phyloP scores from a whole-genome alignment of 768 basidiomycete species.

The Rhodotorula graminis region DNA sequence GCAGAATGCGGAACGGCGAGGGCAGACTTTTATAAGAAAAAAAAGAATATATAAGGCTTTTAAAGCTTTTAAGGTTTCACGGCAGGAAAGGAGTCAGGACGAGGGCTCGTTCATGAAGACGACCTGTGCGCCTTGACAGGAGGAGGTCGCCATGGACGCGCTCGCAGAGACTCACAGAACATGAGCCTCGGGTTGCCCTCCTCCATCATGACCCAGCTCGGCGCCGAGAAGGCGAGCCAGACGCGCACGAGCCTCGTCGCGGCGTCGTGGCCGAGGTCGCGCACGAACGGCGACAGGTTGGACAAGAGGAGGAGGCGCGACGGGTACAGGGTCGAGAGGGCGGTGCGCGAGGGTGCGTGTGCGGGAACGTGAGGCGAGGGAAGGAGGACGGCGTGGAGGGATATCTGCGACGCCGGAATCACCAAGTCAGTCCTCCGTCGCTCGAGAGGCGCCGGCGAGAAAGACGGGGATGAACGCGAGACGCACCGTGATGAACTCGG shows the following conservation, averaged over 20 bases:
- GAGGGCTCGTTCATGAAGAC: too few relatives aligned
- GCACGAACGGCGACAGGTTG: slow-evolving; percentile 81
- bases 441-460: background rate
- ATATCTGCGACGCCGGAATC: slow-evolving; percentile 50
- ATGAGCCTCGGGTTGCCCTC: slow-evolving; percentile 90
- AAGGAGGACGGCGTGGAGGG: slow-evolving; percentile 82
- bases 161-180: slow-evolving; percentile 56
- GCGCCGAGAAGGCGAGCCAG: slow-evolving; percentile 84
- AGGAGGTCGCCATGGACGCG: too few relatives aligned
- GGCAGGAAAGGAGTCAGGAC: too few relatives aligned
- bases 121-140: too few relatives aligned
- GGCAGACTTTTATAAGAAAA: too few relatives aligned
- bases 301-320: slow-evolving; percentile 84
- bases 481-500: slow-evolving; percentile 63
- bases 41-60: too few relatives aligned
- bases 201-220: slow-evolving; percentile 81
- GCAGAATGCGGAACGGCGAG: too few relatives aligned
- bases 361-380: slow-evolving; percentile 53
- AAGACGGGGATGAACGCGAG: background rate
- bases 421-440: too few relatives aligned
- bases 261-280: slow-evolving; percentile 70
- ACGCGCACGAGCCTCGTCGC: slow-evolving; percentile 80
- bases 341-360: slow-evolving; percentile 66
- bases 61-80: too few relatives aligned
- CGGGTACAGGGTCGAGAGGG: slow-evolving; percentile 76